Base-by-base conservation (phyloP, 495 filamentous ascomycete genomes). In the Tuber magnatum region DNA sequence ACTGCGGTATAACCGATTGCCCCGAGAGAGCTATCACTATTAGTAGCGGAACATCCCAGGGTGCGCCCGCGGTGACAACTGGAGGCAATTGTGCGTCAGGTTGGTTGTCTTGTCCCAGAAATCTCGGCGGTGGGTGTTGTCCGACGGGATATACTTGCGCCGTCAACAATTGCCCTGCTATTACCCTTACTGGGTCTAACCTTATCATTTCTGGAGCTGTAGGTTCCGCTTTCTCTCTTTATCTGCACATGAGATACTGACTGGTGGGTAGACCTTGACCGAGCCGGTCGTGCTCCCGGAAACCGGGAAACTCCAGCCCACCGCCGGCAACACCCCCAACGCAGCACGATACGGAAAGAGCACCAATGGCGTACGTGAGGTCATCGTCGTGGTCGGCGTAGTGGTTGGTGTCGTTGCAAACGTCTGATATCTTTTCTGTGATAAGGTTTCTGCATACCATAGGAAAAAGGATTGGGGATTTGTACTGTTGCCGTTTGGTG, bases 91-190 rank as follows among this genome's bases (percentile, higher is more conserved):
- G 94, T 77, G 92, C 93, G 0, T 83, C 73, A 38, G 93, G 93
- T 4, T 97, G 93, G 93, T 92, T 89, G 73, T 87, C 86, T 61
- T 97, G 94, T 78, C 88, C 88, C 0, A 88, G 88, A 8, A 87
- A 85, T 20, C 85, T 85, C 0, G 87, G 90, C 0, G 93, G 94
- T 12, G 90, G 89, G 1, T 97, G 93, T 81, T 97, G 93, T 86
- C 93, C 93, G 6, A 85, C 76, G 38, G 92, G 92, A 32, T 94
- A 89, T 82, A 83, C 75, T 8, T 97, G 93, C 84, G 93, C 93
- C 16, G 83, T 84, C 35, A 85, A 86, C 35, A 92, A 91, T 81
- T 97, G 93, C 43, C 80, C 80, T 9, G 80, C 80, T 14, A 56
- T 80, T 43, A 80, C 79, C 40, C 24, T 80, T 48, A 68, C 46